A percentile compares a stretch with the other conserved stretches of the same genome.
phyloP scores from a whole-genome alignment of 2,329 filamentous ascomycete genomes.

The Penicillium thymicola region DNA sequence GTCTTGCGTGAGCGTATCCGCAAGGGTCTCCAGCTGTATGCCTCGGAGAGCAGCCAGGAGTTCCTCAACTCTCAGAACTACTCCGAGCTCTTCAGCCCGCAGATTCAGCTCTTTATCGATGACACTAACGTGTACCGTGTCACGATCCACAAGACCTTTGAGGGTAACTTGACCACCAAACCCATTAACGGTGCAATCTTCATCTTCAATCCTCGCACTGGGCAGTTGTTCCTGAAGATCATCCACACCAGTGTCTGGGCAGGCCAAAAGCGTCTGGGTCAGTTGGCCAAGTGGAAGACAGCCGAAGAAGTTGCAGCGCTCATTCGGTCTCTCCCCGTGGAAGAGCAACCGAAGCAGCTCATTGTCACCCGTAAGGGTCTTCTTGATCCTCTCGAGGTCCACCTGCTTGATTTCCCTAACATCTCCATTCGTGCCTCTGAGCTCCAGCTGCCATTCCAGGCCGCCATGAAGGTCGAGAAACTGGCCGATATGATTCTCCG shows the following conservation, averaged over 20 bases:
- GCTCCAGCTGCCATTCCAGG: conserved; percentile 95
- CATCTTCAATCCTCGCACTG: conserved; percentile 99
- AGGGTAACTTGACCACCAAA: conserved; percentile 98
- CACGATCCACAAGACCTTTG: conserved; percentile 99
- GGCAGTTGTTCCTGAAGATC: conserved; percentile 97
- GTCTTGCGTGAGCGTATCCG: conserved; percentile 96
- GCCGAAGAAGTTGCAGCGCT: conserved; percentile 98
- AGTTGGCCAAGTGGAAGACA: conserved; percentile 99
- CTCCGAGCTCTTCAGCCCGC: conserved; percentile 97
- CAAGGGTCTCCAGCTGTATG: conserved; percentile 96
- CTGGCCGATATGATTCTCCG: conserved; percentile 97
- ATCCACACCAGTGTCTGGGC: conserved; percentile 99
- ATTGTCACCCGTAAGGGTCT: conserved; percentile 98
- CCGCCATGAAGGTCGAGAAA: conserved; percentile 99
- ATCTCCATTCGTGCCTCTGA: conserved; percentile 98
- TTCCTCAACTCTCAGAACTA: conserved; percentile 99
- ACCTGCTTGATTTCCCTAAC: conserved; percentile 96
- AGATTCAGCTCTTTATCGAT: conserved; percentile 97
- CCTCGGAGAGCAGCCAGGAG: conserved; percentile 97
- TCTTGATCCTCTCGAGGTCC: conserved; percentile 93
- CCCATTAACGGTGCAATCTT: conserved; percentile 99
- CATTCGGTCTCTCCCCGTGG: conserved; percentile 90
- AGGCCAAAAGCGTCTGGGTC: conserved; percentile 96
- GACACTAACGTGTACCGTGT: conserved; percentile 99
- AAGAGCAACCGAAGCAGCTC: conserved; percentile 97